Percentiles rank a stretch among this genome's conserved stretches.
Conservation (phyloP, 2,329 filamentous ascomycete genomes). For the Diaporthe ilicicola region DNA sequence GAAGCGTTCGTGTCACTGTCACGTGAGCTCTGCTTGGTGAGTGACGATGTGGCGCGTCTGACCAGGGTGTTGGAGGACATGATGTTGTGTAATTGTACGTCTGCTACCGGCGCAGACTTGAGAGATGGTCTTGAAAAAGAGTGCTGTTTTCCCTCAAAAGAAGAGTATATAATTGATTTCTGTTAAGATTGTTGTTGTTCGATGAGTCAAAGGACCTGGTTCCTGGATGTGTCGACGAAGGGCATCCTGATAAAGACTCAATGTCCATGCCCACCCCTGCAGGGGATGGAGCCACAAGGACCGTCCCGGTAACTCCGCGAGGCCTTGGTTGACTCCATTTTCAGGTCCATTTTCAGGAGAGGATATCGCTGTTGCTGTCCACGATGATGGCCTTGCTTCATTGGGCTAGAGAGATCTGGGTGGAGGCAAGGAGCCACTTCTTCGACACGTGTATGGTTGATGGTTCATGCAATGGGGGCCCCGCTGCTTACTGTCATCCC, state of each 20-base stretch:
- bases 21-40: constrained; percentile 15
- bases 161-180: neutral
- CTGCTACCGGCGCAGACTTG: constrained; percentile 20
- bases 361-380: neutral
- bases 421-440: constrained; percentile 20
- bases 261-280: constrained; percentile 19
- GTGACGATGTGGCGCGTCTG: neutral
- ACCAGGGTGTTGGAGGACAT: constrained; percentile 11
- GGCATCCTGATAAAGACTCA: constrained; percentile 14
- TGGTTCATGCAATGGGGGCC: constrained; percentile 17
- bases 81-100: neutral
- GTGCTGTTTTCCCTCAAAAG: constrained; percentile 18
- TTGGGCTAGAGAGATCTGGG: constrained; percentile 9
- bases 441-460: constrained; percentile 26
- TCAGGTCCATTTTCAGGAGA: neutral
- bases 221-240: neutral
- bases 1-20: constrained; percentile 8
- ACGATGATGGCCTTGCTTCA: neutral
- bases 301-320: constrained; percentile 21
- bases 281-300: constrained; percentile 21
- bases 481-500: constrained; percentile 16
- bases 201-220: neutral
- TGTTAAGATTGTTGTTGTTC: constrained; percentile 7
- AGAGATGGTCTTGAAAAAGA: constrained; percentile 22
- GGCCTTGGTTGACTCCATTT: neutral